These are phyloP conservation scores for Penicillium odoratum DNA, from an alignment of 495 filamentous ascomycete genomes.

Conservation along the genomic window DNA sequence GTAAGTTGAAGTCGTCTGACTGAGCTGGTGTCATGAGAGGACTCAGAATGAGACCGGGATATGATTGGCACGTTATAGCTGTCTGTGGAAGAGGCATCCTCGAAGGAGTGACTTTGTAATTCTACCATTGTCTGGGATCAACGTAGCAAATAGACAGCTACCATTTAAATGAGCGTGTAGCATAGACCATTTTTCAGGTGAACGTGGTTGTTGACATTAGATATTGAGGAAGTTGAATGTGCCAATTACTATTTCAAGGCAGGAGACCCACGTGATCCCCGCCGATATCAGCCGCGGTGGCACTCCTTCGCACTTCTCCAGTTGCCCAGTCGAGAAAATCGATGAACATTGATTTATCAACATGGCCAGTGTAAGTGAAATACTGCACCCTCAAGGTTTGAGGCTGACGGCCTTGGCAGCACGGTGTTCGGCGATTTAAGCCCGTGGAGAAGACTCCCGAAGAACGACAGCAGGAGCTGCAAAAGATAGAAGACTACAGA, in stretches of 20 bases:
- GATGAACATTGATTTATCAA: conserved; percentile 1
- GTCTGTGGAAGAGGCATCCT: conserved; percentile 17
- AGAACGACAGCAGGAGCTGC: conserved; percentile 65
- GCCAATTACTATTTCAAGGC: conserved; percentile 1
- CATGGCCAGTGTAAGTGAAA: conserved; percentile 49
- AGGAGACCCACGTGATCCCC: conserved; percentile 9
- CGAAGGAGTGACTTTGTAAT: conserved; percentile 29
- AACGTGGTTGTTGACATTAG: background rate
- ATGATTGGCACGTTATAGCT: conserved; percentile 13
- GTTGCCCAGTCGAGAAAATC: background rate
- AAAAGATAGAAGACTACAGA: conserved; percentile 77
- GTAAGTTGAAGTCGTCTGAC: conserved; percentile 24
- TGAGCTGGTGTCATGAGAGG: conserved; percentile 7
- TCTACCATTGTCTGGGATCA: conserved; percentile 22
- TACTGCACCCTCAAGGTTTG: background rate
- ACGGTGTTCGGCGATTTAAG: conserved; percentile 71
- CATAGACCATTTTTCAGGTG: background rate
- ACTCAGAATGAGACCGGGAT: conserved; percentile 18
- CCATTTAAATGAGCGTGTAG: conserved; percentile 25
- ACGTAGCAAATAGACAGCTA: conserved; percentile 5
- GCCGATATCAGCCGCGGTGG: conserved; percentile 2
- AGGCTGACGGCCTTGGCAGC: conserved; percentile 49
- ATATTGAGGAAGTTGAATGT: conserved; percentile 1
- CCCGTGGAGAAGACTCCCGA: conserved; percentile 59
- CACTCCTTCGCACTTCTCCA: conserved; percentile 11